A percentile compares a stretch with the other conserved stretches of the same genome.
Conservation (phyloP, 441 rosid genomes). For the Breynia disticha region DNA sequence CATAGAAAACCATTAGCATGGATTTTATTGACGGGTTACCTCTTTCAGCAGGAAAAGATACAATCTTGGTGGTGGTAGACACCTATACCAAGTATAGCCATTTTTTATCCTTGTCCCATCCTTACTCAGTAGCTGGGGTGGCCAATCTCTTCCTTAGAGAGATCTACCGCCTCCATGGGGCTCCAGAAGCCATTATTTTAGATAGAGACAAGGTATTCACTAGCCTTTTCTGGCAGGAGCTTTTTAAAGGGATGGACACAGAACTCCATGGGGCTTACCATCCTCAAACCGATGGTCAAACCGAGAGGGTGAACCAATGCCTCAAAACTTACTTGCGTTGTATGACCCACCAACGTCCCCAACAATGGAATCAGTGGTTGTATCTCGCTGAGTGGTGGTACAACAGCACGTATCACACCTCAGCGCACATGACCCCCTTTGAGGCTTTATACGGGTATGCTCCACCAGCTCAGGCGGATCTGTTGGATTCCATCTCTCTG, state of each 20-base stretch:
- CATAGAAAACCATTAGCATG: background rate
- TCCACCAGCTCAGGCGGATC: background rate
- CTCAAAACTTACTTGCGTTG: background rate
- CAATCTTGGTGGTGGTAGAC: background rate
- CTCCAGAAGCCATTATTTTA: background rate
- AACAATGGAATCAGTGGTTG: background rate
- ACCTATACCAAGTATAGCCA: background rate
- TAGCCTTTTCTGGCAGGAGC: background rate
- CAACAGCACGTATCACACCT: background rate
- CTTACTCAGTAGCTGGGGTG: no score
- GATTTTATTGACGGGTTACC: constrained; percentile 1
- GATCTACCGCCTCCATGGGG: background rate
- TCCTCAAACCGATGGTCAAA: background rate
- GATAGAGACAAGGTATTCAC: background rate
- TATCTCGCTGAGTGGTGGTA: constrained; percentile 5
- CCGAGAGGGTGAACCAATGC: background rate
- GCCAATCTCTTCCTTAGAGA: background rate
- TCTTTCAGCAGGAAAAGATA: background rate
- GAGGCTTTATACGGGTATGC: background rate
- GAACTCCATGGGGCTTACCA: background rate
- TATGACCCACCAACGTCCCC: background rate
- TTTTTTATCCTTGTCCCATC: background rate
- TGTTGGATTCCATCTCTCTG: no score
- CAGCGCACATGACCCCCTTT: no score
- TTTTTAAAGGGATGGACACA: background rate